Evolutionary conservation across 345 rosid species (phyloP), one percentile per base, ranked within the genome.

Genomic region (Corchorus olitorius): DNA sequence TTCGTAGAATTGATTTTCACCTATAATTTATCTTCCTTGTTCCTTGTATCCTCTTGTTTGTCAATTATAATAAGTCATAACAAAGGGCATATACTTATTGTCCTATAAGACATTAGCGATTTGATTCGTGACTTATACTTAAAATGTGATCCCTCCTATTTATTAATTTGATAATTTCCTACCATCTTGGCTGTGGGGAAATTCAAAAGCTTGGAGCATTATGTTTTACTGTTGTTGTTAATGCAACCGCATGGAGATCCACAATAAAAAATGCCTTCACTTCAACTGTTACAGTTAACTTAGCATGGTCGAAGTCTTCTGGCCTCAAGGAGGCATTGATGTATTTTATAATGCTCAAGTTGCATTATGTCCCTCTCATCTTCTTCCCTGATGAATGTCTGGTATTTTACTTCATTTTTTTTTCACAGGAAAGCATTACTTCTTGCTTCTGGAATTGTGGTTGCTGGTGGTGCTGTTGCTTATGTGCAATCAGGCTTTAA

Each of bases 401-500:
- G 27, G 22, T 34, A 43, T 75, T 62, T 35, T 53, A 70, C 20
- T 27, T 17, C 39, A 34, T 34, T 5, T n/a, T 41, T 39, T 81
- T 77, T 69, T 70, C 67, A 22, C 88, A 97, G 99, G 88, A 97
- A 92, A 86, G 72, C 86, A 65, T 84, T 94, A 69, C 81, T 96
- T 78, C 88, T 93, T 82, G 94, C 97, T 49, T 82, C 95, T 56
- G 94, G 99, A 73, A 78, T 94, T 63, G 78, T 92, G 62, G 94
- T 87, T 71, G 97, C 94, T 69, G 97, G 97, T 77, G 97, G 98
- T 73, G 86, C 98, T 54, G 90, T 97, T 74, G 90, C 88, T 41
- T 94, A 88, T 73, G n/a, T 89, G 76, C 89, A 89, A 50, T 92
- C 94, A 55, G 83, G 93, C 63, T 77, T 58, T 76, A 75, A 80